phyloP scores from a whole-genome alignment of 1,139 yeast genomes.

The Suhomyces bokatorum region DNA sequence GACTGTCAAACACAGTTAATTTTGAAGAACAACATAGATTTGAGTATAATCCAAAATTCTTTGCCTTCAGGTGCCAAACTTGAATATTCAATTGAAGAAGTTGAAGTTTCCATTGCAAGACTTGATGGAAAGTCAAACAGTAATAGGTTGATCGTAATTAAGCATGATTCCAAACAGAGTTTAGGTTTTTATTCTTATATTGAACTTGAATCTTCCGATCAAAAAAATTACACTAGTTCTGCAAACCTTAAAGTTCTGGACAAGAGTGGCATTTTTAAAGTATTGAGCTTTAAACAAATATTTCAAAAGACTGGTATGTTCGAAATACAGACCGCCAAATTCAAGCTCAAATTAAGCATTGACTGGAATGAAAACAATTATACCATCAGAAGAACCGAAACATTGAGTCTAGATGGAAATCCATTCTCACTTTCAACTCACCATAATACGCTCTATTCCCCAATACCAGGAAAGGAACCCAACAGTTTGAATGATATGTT shows the following conservation, averaged over 20 bases:
- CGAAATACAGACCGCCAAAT: constrained; percentile 19
- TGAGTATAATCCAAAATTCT: constrained; percentile 11
- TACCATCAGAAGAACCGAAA: constrained; percentile 14
- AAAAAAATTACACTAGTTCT: not conserved
- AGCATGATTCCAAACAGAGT: constrained; percentile 3
- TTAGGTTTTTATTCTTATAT: not conserved
- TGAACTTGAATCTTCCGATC: not conserved
- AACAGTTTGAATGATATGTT: constrained; percentile 1
- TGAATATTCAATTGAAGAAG: constrained; percentile 14
- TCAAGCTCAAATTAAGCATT: constrained; percentile 7
- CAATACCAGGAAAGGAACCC: not conserved
- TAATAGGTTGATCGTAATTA: constrained; percentile 4
- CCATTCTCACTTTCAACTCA: constrained; percentile 3
- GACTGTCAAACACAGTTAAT: constrained; percentile 22
- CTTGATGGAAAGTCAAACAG: constrained; percentile 10
- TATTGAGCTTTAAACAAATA: constrained; percentile 27
- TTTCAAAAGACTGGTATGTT: constrained; percentile 28
- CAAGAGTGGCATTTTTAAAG: constrained; percentile 10
- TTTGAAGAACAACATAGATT: constrained; percentile 16
- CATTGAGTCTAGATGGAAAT: not conserved
- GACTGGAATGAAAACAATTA: not conserved
- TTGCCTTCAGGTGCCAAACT: constrained; percentile 15
- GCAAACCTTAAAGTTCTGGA: not conserved
- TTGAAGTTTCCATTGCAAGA: constrained; percentile 5
- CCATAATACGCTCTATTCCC: constrained; percentile 1